Percentiles rank a stretch among this genome's conserved stretches.
Conservation (phyloP, 306 rosid genomes). For the Sicyos baderoa region DNA sequence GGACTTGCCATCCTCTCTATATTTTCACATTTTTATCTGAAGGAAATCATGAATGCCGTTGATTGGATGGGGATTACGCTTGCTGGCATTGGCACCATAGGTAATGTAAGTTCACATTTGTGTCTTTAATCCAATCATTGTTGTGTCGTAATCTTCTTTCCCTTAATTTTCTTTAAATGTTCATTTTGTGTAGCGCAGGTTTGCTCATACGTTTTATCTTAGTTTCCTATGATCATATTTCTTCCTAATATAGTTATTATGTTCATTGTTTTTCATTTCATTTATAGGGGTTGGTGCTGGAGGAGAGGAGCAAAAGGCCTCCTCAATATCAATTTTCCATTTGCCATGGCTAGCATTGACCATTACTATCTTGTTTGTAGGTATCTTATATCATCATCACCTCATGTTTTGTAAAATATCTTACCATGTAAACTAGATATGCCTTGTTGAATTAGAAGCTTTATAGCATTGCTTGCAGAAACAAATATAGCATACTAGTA, state of each 20-base stretch:
- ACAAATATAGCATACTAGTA: not conserved
- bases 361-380: conserved; percentile 92
- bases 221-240: not conserved
- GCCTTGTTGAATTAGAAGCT: not conserved
- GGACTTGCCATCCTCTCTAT: conserved; percentile 91
- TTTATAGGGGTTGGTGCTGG: conserved; percentile 95
- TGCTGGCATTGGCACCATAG: conserved; percentile 96
- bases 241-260: not conserved
- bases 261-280: not conserved
- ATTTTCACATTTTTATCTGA: conserved; percentile 91
- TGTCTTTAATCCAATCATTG: conserved; percentile 6
- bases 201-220: conserved; percentile 8
- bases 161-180: not conserved
- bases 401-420: conserved; percentile 25
- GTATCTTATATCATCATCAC: conserved; percentile 56
- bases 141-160: not conserved
- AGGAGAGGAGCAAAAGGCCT: conserved; percentile 84
- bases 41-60: conserved; percentile 85
- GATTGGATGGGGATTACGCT: conserved; percentile 89
- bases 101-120: conserved; percentile 56
- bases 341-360: conserved; percentile 77
- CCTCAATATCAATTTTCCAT: conserved; percentile 61
- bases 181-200: not conserved
- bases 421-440: conserved; percentile 1
- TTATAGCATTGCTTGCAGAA: not conserved